A percentile compares a stretch with the other conserved stretches of the same genome.
Conservation (phyloP, 2,329 filamentous ascomycete genomes). For the Aspergillus intermedius region DNA sequence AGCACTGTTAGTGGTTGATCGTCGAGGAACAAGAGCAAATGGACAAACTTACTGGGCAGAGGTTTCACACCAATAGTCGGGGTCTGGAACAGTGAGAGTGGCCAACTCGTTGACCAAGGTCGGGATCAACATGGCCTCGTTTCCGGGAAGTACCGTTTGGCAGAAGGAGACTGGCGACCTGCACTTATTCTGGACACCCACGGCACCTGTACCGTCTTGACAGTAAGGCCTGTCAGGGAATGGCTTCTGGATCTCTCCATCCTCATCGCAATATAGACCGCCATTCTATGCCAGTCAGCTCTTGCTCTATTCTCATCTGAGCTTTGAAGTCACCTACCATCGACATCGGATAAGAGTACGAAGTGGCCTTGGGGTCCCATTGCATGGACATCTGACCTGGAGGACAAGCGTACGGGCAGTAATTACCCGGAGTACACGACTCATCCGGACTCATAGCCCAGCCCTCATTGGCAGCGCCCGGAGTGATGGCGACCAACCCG, state of each 20-base stretch:
- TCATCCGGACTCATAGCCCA: constrained; percentile 77
- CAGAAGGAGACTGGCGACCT: constrained; percentile 62
- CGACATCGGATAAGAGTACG: constrained; percentile 62
- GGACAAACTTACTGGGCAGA: constrained; percentile 61
- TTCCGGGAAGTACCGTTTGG: constrained; percentile 71
- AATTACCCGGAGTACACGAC: constrained; percentile 58
- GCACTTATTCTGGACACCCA: constrained; percentile 62
- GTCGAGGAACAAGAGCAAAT: background rate
- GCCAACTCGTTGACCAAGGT: constrained; percentile 55
- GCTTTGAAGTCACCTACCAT: constrained; percentile 51
- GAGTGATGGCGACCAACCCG: constrained; percentile 63
- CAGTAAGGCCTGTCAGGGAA: constrained; percentile 65
- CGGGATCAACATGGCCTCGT: constrained; percentile 76
- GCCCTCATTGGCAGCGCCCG: constrained; percentile 58
- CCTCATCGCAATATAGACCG: constrained; percentile 63
- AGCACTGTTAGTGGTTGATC: constrained; percentile 10
- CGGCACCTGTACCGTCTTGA: constrained; percentile 58
- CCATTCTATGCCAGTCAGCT: constrained; percentile 53
- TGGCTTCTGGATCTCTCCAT: constrained; percentile 61
- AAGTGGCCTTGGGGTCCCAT: constrained; percentile 64
- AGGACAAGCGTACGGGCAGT: constrained; percentile 72
- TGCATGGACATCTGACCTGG: constrained; percentile 70
- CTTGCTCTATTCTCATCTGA: background rate
- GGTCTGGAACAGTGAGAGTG: constrained; percentile 64
- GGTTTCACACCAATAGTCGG: constrained; percentile 64